These are phyloP conservation scores for Phyllosticta capitalensis DNA, from an alignment of 2,329 filamentous ascomycete species.

Conservation along the genomic window DNA sequence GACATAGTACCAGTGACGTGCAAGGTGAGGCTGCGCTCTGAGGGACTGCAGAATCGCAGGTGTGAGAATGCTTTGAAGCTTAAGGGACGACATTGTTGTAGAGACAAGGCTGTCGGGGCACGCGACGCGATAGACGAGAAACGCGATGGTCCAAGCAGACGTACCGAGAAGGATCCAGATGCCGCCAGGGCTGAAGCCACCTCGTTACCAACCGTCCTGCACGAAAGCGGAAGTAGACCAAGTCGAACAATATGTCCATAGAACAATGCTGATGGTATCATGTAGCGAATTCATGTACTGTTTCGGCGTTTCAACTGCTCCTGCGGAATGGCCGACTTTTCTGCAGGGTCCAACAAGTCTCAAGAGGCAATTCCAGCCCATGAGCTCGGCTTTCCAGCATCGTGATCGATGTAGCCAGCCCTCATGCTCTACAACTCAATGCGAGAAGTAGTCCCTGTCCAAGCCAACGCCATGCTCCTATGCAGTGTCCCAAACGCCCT, in stretches of 20 bases:
- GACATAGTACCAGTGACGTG: constrained; percentile 42
- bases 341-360: not conserved
- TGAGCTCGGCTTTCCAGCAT: not conserved
- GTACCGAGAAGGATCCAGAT: not conserved
- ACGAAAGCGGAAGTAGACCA: not conserved
- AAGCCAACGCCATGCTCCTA: constrained; percentile 10
- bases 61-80: constrained; percentile 28
- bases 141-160: not conserved
- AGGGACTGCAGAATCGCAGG: constrained; percentile 35
- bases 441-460: not conserved
- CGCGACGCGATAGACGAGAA: not conserved
- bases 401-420: not conserved
- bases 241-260: not conserved
- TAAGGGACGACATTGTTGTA: constrained; percentile 7
- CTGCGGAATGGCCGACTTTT: not conserved
- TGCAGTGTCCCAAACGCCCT: constrained; percentile 10
- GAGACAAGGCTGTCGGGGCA: not conserved
- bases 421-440: not conserved
- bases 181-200: not conserved
- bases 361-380: not conserved
- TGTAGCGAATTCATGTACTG: not conserved
- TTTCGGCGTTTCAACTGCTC: not conserved
- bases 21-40: constrained; percentile 33
- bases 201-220: not conserved
- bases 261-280: not conserved